Evolutionary conservation across 2,329 filamentous ascomycete species (phyloP).

Genomic region (Magnaporthiopsis incrustans): DNA sequence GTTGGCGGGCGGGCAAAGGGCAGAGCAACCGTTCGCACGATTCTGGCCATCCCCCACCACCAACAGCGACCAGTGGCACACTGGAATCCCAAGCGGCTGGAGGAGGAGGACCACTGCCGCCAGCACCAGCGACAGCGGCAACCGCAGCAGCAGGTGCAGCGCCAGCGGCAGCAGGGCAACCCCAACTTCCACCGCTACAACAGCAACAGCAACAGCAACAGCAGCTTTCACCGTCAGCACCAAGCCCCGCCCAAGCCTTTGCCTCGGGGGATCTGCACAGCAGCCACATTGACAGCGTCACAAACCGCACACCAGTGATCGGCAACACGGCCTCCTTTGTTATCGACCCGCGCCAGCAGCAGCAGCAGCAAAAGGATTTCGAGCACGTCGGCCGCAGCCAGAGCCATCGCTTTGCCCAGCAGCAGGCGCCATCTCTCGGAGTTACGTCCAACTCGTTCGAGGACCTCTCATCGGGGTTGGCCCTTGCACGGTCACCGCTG

Average conservation of each 20-base stretch:
- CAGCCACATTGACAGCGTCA: not conserved
- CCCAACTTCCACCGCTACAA: conserved; percentile 15
- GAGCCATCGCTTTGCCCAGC: conserved; percentile 33
- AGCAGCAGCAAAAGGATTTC: conserved; percentile 29
- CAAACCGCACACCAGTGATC: not conserved
- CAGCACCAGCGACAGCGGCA: conserved; percentile 14
- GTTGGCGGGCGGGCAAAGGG: conserved; percentile 43
- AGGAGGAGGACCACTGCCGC: conserved; percentile 11
- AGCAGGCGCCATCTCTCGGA: conserved; percentile 24
- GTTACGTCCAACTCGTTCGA: conserved; percentile 32
- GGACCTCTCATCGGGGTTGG: conserved; percentile 26
- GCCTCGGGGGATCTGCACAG: conserved; percentile 6
- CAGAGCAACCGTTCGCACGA: conserved; percentile 47
- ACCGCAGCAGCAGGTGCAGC: conserved; percentile 21
- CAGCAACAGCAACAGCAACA: conserved; percentile 11
- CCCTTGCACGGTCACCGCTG: conserved; percentile 19
- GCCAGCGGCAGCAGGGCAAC: conserved; percentile 19
- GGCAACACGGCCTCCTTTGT: conserved; percentile 6
- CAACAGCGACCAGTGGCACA: conserved; percentile 1
- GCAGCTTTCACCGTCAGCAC: conserved; percentile 14
- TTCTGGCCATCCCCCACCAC: not conserved
- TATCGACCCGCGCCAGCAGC: conserved; percentile 26
- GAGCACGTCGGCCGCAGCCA: conserved; percentile 44
- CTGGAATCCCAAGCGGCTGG: conserved; percentile 17
- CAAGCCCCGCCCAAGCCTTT: conserved; percentile 5